A percentile compares a stretch with the other conserved stretches of the same genome.
These are phyloP conservation scores for Corylus heterophylla DNA, from an alignment of 306 rosid genomes.

Conservation along the genomic window DNA sequence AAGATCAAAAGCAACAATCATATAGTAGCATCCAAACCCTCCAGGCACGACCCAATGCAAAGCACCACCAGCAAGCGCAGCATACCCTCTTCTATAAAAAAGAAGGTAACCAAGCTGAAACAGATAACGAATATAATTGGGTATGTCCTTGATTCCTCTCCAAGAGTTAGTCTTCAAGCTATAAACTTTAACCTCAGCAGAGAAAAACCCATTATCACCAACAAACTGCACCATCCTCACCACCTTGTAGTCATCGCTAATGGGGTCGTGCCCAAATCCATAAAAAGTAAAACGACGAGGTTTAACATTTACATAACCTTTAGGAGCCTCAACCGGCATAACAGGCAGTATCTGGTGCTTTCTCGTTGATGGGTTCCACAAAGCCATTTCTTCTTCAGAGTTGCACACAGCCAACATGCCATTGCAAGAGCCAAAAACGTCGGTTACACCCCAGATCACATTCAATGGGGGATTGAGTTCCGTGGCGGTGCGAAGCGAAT, in stretches of 20 bases:
- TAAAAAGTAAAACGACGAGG: slow-evolving; percentile 1
- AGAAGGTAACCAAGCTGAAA: slow-evolving; percentile 1
- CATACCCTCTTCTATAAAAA: background rate
- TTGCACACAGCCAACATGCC: slow-evolving; percentile 6
- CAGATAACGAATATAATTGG: slow-evolving; percentile 2
- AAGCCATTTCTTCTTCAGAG: background rate
- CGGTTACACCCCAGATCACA: background rate
- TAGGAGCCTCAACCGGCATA: background rate
- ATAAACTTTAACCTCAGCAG: slow-evolving; percentile 1
- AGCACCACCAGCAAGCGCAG: background rate
- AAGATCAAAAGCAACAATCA: slow-evolving; percentile 14
- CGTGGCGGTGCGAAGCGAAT: background rate
- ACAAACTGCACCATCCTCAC: slow-evolving; percentile 9
- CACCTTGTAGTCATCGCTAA: slow-evolving; percentile 9
- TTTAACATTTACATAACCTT: background rate
- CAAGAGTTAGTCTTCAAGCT: background rate
- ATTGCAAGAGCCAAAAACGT: background rate
- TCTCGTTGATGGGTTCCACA: slow-evolving; percentile 6
- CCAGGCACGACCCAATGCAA: slow-evolving; percentile 2
- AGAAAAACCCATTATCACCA: background rate
- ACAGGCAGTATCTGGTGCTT: background rate
- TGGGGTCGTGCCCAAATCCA: slow-evolving; percentile 3
- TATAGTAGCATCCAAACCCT: background rate
- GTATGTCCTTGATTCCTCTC: background rate
- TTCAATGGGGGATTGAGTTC: background rate